Percentiles rank a stretch among this genome's conserved stretches.
These are phyloP conservation scores for Trifolium pratense DNA, from an alignment of 306 rosid species.

Conservation along the genomic window DNA sequence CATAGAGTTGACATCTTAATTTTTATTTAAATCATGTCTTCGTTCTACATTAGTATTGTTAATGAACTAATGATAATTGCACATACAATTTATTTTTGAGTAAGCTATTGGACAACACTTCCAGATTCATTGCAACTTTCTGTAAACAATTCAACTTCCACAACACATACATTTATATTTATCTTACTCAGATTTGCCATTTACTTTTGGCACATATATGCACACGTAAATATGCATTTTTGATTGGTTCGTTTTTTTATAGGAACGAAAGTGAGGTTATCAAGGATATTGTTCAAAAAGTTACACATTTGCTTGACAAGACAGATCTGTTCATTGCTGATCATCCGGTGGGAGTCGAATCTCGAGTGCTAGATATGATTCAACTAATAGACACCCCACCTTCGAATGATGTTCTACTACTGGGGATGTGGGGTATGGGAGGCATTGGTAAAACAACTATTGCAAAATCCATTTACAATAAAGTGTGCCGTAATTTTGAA, in stretches of 20 bases:
- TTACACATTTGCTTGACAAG: conserved; percentile 15
- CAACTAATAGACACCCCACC: background rate
- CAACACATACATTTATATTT: background rate
- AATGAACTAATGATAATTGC: too few species aligned
- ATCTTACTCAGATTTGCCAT: background rate
- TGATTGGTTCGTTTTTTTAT: background rate
- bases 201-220: background rate
- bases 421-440: conserved; percentile 34
- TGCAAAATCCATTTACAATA: background rate
- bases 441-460: conserved; percentile 14
- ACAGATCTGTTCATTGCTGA: conserved; percentile 18
- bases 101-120: too few species aligned
- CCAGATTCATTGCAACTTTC: background rate
- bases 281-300: conserved; percentile 3
- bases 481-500: conserved; percentile 1
- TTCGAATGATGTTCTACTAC: background rate
- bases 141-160: background rate
- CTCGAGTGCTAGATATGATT: conserved; percentile 3
- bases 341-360: background rate
- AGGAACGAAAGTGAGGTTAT: conserved; percentile 25
- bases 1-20: background rate
- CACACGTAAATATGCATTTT: too few species aligned
- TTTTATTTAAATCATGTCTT: background rate
- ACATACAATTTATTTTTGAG: too few species aligned
- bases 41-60: too few species aligned